Base-by-base conservation (phyloP, 2,329 filamentous ascomycete genomes). In the Xylaria arbuscula region DNA sequence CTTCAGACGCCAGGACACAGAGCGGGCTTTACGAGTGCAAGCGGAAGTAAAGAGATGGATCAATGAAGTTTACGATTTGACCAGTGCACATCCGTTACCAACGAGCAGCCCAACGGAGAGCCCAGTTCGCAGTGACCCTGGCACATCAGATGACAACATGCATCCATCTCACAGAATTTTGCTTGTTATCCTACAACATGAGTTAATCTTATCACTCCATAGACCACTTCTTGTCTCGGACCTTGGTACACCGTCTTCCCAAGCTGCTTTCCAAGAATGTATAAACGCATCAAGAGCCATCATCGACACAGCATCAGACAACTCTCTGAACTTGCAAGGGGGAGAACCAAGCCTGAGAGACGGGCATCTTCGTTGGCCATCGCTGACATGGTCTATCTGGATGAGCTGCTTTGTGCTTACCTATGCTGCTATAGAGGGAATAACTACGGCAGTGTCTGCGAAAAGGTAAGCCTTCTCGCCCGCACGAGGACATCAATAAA, bases 371-470 rank as follows among this genome's bases (percentile, higher is more conserved):
- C 34, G 53, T 61, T 61, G 58, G 58, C 47, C 47, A 2, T 61
- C 58, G 6, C 32, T 61, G 15, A 61, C 58, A 10, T 61, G 58
- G 58, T 61, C 58, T 3, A 48, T 61, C n/a, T 61, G 58, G 58
- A 61, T 61, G 58, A 61, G 58, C 48, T 61, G 58, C 48, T 61
- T 53, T 32, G 58, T 53, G 13, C 58, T 61, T 9, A 42, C 58
- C 4, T 61, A 61, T 15, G 58, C 58, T 11, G 58, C 58, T n/a
- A 51, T 61, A 11, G 34, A 61, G 48, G 47, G 58, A 8, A 48
- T 61, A 24, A 53, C 32, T 9, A 53, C 58, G 9, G 48, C 47
- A 42, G 11, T 32, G n/a, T 61, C 58, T 38, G 58, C 58, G 2
- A 51, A 15, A 13, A 61, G 58, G 58, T 15, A 28, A 42, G 47